Conservation (phyloP, 495 filamentous ascomycete species). For the Hypomontagnella submonticulosa region DNA sequence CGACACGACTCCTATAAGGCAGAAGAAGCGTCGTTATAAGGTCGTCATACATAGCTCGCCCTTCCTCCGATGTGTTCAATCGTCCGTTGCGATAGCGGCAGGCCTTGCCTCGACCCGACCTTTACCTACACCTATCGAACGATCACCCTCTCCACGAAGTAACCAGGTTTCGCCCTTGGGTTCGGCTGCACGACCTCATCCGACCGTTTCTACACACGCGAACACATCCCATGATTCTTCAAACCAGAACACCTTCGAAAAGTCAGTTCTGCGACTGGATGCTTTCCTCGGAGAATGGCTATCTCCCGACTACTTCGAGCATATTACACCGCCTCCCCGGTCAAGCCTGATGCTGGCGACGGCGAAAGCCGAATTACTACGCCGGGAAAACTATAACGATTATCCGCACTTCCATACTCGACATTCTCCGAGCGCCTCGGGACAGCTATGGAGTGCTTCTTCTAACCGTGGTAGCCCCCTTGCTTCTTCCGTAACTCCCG, state of each 20-base stretch:
- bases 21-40: slow-evolving; percentile 71
- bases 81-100: slow-evolving; percentile 86
- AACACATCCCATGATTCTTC: slow-evolving; percentile 3
- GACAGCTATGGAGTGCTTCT: slow-evolving; percentile 55
- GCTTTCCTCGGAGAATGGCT: slow-evolving; percentile 97
- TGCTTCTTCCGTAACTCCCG: slow-evolving; percentile 23
- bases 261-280: slow-evolving; percentile 79
- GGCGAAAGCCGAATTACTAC: slow-evolving; percentile 85
- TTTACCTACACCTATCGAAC: slow-evolving; percentile 45
- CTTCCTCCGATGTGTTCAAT: slow-evolving; percentile 92
- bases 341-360: slow-evolving; percentile 86
- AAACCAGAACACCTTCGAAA: slow-evolving; percentile 49
- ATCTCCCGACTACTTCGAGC: slow-evolving; percentile 88
- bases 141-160: slow-evolving; percentile 38
- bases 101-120: slow-evolving; percentile 77
- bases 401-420: slow-evolving; percentile 54
- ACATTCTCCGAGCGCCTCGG: slow-evolving; percentile 41
- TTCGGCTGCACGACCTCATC: slow-evolving; percentile 33
- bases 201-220: slow-evolving; percentile 23
- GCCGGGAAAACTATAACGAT: slow-evolving; percentile 70
- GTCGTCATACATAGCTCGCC: slow-evolving; percentile 92
- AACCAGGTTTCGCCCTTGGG: slow-evolving; percentile 48
- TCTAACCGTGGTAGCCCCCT: slow-evolving; percentile 31
- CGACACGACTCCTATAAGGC: slow-evolving; percentile 33
- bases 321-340: slow-evolving; percentile 87